Evolutionary conservation across 257 asterid genomes (phyloP).

Genomic region (Solanum bulbocastanum): DNA sequence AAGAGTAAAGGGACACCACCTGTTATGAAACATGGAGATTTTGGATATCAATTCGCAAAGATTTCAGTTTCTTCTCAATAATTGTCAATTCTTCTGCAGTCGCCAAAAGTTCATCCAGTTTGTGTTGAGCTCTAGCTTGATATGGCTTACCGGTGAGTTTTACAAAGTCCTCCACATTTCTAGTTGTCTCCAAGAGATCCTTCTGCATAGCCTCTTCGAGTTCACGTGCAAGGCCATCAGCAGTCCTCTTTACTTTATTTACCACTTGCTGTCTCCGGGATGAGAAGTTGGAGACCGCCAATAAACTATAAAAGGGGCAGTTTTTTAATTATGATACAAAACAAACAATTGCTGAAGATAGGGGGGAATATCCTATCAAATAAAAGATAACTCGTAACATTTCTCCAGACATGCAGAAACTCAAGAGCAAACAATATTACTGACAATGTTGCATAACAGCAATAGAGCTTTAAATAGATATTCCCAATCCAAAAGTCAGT

Average conservation of each 20-base stretch:
- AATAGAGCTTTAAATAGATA: neutral
- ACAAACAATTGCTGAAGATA: neutral
- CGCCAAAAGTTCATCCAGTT: constrained; percentile 36
- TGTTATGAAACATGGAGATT: constrained; percentile 45
- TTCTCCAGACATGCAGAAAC: neutral
- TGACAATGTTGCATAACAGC: neutral
- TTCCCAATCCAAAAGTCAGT: neutral
- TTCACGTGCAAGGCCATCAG: constrained; percentile 71
- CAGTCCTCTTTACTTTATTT: constrained; percentile 69
- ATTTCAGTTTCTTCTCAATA: constrained; percentile 37
- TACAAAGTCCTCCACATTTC: constrained; percentile 40
- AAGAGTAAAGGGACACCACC: neutral
- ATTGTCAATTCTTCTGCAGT: constrained; percentile 49
- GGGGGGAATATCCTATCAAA: neutral
- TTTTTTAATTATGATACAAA: constrained; percentile 5
- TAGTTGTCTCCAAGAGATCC: constrained; percentile 54
- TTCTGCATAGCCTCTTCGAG: constrained; percentile 77
- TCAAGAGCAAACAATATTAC: neutral
- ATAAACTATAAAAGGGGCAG: constrained; percentile 30
- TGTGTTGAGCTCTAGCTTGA: constrained; percentile 44
- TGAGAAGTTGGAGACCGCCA: constrained; percentile 82
- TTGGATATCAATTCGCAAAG: constrained; percentile 61
- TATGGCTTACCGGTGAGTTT: constrained; percentile 49
- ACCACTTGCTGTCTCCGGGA: constrained; percentile 50
- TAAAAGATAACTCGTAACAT: neutral